Evolutionary conservation across 2,329 filamentous ascomycete species (phyloP).

Genomic region (Acrodontium crateriforme): DNA sequence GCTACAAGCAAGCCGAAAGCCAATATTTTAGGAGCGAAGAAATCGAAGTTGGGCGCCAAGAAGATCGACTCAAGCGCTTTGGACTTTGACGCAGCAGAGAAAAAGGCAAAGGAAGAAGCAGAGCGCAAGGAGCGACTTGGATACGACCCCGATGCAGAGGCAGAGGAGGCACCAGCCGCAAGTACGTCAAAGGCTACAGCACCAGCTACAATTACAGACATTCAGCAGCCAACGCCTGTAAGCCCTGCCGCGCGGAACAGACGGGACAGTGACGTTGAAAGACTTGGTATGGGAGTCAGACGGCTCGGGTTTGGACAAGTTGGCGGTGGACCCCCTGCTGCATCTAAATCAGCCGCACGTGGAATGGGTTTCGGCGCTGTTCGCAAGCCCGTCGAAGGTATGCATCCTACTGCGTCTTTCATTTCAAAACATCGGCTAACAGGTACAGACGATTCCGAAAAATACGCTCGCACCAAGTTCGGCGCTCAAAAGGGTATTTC

Average conservation of each 20-base stretch:
- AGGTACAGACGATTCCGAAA: slow-evolving; percentile 55
- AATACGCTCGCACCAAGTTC: slow-evolving; percentile 78
- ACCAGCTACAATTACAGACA: slow-evolving; percentile 33
- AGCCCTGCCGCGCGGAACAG: slow-evolving; percentile 46
- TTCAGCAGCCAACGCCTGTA: slow-evolving; percentile 63
- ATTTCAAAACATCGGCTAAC: not conserved
- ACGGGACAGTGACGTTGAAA: slow-evolving; percentile 65
- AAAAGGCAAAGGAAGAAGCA: slow-evolving; percentile 92
- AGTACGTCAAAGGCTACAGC: slow-evolving; percentile 37
- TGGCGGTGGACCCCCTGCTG: slow-evolving; percentile 44
- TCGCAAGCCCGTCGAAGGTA: slow-evolving; percentile 56
- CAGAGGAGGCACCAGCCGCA: slow-evolving; percentile 28
- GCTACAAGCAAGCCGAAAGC: slow-evolving; percentile 52
- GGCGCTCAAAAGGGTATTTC: slow-evolving; percentile 90
- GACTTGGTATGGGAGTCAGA: slow-evolving; percentile 76
- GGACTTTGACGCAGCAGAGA: slow-evolving; percentile 95
- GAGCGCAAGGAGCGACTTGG: slow-evolving; percentile 91
- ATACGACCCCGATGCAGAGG: slow-evolving; percentile 77
- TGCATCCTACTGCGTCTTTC: slow-evolving; percentile 11
- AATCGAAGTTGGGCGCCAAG: slow-evolving; percentile 44
- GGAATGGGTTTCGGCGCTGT: slow-evolving; percentile 64
- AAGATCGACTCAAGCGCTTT: slow-evolving; percentile 64
- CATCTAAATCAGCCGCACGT: slow-evolving; percentile 37
- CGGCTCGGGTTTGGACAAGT: slow-evolving; percentile 82
- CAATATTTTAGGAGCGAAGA: slow-evolving; percentile 56